Evolutionary conservation across 2,329 filamentous ascomycete genomes (phyloP).

Genomic region (Aspergillus clavatus): DNA sequence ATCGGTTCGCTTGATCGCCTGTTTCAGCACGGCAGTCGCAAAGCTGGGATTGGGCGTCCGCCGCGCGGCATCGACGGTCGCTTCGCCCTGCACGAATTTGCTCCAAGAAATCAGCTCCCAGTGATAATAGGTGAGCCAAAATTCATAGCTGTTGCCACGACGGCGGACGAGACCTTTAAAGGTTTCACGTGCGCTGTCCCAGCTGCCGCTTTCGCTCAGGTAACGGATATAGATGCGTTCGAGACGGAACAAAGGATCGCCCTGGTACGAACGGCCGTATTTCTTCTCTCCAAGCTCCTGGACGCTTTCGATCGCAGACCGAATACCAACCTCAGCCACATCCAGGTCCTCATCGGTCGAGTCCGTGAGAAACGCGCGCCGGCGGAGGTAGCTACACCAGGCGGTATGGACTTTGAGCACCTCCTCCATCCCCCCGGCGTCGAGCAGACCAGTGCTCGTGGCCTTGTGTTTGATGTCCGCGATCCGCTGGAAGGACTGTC

Average conservation of each 20-base stretch:
- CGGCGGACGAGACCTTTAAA: constrained; percentile 69
- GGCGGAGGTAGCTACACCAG: constrained; percentile 91
- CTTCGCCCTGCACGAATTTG: constrained; percentile 51
- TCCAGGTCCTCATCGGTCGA: constrained; percentile 79
- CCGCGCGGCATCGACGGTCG: constrained; percentile 49
- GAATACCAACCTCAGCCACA: constrained; percentile 83
- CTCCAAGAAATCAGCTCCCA: constrained; percentile 81
- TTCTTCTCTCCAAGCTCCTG: constrained; percentile 70
- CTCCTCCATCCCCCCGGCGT: constrained; percentile 79
- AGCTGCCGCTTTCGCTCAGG: constrained; percentile 73
- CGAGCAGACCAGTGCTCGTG: constrained; percentile 77
- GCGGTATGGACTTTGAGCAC: constrained; percentile 87
- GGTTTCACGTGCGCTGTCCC: constrained; percentile 69
- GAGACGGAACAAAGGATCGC: constrained; percentile 83
- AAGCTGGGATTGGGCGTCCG: constrained; percentile 62
- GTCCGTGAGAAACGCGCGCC: constrained; percentile 70
- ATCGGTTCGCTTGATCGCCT: constrained; percentile 56
- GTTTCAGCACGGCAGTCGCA: constrained; percentile 71
- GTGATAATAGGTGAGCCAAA: constrained; percentile 87
- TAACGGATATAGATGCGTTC: constrained; percentile 92
- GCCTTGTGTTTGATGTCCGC: constrained; percentile 89
- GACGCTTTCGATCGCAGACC: constrained; percentile 80
- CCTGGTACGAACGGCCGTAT: constrained; percentile 70
- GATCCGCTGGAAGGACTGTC: constrained; percentile 71
- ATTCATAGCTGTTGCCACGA: constrained; percentile 76